Conservation (phyloP, 441 rosid species). For the Iberis amara region DNA sequence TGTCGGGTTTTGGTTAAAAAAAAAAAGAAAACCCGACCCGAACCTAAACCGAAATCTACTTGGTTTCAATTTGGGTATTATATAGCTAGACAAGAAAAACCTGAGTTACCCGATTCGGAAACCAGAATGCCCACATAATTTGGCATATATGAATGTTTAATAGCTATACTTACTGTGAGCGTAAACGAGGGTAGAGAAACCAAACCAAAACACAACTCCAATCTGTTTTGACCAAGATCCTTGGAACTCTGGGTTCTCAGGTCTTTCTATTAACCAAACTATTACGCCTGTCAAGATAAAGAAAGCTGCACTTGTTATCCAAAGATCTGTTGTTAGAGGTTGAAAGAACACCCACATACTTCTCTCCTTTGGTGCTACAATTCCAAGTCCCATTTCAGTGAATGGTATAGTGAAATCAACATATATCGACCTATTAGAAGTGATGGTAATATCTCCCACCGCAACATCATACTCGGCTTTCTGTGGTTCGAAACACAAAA, state of each 20-base stretch:
- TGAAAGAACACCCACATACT: constrained; percentile 41
- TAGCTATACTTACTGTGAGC: constrained; percentile 35
- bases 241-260: constrained; percentile 33
- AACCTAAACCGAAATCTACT: no score
- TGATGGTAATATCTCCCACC: constrained; percentile 44
- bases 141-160: no score
- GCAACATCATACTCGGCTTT: constrained; percentile 37
- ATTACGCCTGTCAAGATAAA: constrained; percentile 33
- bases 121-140: no score
- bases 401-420: constrained; percentile 43
- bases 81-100: no score
- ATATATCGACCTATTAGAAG: constrained; percentile 25
- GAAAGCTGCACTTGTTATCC: constrained; percentile 36
- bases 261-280: constrained; percentile 42
- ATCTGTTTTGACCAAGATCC: constrained; percentile 34
- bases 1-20: no score
- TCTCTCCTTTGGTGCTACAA: constrained; percentile 32
- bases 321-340: constrained; percentile 36
- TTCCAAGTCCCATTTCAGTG: constrained; percentile 37
- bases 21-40: no score
- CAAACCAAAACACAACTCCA: constrained; percentile 37
- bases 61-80: no score
- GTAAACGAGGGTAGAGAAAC: constrained; percentile 44
- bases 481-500: constrained; percentile 9
- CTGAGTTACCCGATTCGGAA: no score